phyloP scores from a whole-genome alignment of 139 green algal genomes.

The Picochlorum sp. region DNA sequence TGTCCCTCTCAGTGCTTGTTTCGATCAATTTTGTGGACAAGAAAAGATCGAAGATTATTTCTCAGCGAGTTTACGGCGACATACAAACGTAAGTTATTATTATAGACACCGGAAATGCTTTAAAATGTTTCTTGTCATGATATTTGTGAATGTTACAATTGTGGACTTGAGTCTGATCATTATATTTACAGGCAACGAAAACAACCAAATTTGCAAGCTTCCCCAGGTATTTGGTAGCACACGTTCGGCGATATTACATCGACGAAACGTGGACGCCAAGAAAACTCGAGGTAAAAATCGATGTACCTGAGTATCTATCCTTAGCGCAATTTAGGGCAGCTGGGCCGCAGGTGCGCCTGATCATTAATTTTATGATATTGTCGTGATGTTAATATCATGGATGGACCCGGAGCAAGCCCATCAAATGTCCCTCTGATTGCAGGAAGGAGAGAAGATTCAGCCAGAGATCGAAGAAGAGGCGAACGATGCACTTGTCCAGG shows the following conservation, averaged over 20 bases:
- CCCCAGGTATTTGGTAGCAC: conserved; percentile 78
- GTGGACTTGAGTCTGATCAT: not conserved
- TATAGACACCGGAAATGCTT: too few relatives aligned
- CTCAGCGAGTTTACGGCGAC: conserved; percentile 47
- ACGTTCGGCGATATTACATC: conserved; percentile 68
- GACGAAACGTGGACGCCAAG: conserved; percentile 72
- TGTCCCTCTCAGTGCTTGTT: conserved; percentile 79
- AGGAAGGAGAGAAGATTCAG: conserved; percentile 68
- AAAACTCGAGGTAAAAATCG: conserved; percentile 80
- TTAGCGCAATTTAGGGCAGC: conserved; percentile 58
- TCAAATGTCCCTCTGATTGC: too few relatives aligned
- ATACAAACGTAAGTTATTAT: conserved; percentile 3
- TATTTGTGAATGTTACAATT: too few relatives aligned
- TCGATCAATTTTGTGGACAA: conserved; percentile 48
- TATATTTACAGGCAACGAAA: conserved; percentile 14
- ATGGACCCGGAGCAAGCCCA: too few relatives aligned
- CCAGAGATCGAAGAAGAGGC: conserved; percentile 28
- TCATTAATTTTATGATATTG: not conserved
- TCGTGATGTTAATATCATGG: not conserved
- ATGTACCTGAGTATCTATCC: conserved; percentile 68
- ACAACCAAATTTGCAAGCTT: conserved; percentile 70
- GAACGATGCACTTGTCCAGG: conserved; percentile 29
- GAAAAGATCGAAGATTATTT: conserved; percentile 72
- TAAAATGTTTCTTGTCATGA: too few relatives aligned
- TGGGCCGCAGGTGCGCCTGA: conserved; percentile 12